These are phyloP conservation scores for Pichia paraexigua DNA, from an alignment of 805 yeast species.

Conservation along the genomic window DNA sequence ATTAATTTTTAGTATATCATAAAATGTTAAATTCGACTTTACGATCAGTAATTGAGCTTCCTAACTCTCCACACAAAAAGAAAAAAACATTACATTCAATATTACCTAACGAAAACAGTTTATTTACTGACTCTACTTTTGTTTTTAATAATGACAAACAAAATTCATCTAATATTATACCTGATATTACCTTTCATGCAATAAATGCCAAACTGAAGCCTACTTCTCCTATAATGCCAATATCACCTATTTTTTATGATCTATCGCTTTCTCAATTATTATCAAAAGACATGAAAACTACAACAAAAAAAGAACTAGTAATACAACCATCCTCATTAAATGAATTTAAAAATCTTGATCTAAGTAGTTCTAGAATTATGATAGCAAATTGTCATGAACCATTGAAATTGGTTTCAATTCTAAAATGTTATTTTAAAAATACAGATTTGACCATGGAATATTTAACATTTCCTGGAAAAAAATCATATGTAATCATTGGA, in stretches of 20 bases:
- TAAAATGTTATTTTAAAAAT: not conserved
- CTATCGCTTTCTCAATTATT: not conserved
- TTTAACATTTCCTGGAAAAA: not conserved
- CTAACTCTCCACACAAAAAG: not conserved
- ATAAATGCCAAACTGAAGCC: not conserved
- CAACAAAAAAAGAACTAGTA: not conserved
- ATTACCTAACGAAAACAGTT: not conserved
- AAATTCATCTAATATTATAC: not conserved
- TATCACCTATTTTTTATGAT: not conserved
- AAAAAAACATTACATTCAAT: not conserved
- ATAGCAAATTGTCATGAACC: not conserved
- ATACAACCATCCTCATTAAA: not conserved
- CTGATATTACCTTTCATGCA: not conserved
- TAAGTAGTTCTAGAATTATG: not conserved
- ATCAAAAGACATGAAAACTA: not conserved
- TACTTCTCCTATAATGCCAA: not conserved
- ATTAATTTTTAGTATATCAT: not conserved
- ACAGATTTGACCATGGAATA: constrained; percentile 3
- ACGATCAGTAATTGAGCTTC: not conserved
- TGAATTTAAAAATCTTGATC: not conserved
- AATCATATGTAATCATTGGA: constrained; percentile 16
- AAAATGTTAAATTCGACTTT: not conserved
- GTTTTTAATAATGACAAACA: not conserved
- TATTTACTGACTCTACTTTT: not conserved
- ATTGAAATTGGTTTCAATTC: not conserved